Evolutionary conservation across 139 green algal species (phyloP), one percentile per base, ranked within the genome.

Genomic region (Asterochloris erici): DNA sequence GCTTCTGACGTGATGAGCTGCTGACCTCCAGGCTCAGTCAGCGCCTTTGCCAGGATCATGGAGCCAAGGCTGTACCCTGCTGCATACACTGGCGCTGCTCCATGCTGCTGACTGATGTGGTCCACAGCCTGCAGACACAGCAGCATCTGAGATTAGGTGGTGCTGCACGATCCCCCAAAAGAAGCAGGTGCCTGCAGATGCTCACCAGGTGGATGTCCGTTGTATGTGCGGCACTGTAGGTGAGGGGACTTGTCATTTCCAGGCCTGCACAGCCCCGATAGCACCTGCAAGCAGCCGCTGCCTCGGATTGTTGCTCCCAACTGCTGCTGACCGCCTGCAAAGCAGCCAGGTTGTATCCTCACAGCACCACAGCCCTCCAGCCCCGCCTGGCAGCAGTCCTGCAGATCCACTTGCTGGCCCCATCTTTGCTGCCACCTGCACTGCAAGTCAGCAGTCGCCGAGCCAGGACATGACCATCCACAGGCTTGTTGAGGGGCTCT

Each of bases 201-300:
- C 38, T 54, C 38, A 54, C 38, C 0, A 82, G 78, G 80, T 88
- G 81, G 10, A 93, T 63, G 70, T 95, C 91, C n/a, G 89, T 84
- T 10, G 90, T 91, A 27, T 90, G 84, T 11, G 85, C 86, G 12
- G 88, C 88, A 64, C 77, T 83, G 63, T 95, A 95, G 61, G 88
- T 86, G 0, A 85, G 78, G 11, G 89, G 88, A 0, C 84, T 89
- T 0, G 90, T 92, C 11, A 94, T 82, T 14, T 85, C 82, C 28
- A 95, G 85, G 10, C 93, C 93, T 38, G 87, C 91, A 83, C 93
- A 96, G 74, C 93, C 93, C 9, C 93, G 84, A 81, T 93, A 92
- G 83, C 38, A 54, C 38, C 38, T 54, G 38, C 38, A 54, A 54
- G 38, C 38, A 54, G 38, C 38, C 6, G 38, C 38, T 54, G 38